These are phyloP conservation scores for Staphylotrichum longicolle DNA, from an alignment of 495 filamentous ascomycete species.

Conservation along the genomic window DNA sequence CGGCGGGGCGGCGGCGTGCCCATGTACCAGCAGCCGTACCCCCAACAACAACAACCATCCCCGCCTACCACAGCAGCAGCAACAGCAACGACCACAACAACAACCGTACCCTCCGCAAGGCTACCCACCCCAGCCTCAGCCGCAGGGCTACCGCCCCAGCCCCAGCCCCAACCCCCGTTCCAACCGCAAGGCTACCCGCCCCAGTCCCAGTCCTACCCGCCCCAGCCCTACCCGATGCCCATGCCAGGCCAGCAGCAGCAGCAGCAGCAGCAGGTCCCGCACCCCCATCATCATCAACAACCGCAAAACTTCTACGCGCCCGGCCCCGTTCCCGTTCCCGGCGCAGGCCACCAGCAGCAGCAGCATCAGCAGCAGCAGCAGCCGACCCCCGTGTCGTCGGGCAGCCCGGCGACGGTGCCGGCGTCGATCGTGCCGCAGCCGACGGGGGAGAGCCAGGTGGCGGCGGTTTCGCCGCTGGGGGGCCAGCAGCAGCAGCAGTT, in stretches of 20 bases:
- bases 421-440: neutral
- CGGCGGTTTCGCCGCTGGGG: neutral
- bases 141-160: neutral
- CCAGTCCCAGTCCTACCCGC: neutral
- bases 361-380: slow-evolving; percentile 1
- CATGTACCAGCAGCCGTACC: neutral
- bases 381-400: neutral
- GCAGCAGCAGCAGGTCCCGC: neutral
- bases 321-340: no score
- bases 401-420: neutral
- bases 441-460: neutral
- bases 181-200: neutral
- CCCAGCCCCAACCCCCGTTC: neutral
- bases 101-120: neutral
- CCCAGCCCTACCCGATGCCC: neutral
- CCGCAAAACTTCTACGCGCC: no score
- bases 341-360: neutral
- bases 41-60: slow-evolving; percentile 2
- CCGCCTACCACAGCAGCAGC: slow-evolving; percentile 4
- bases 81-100: slow-evolving; percentile 25
- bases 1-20: neutral
- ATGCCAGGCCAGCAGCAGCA: neutral
- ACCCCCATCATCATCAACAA: neutral
- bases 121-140: neutral
- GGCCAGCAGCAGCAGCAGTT: neutral